phyloP scores from a whole-genome alignment of 2,329 filamentous ascomycete species.

The Fusarium dimerum region DNA sequence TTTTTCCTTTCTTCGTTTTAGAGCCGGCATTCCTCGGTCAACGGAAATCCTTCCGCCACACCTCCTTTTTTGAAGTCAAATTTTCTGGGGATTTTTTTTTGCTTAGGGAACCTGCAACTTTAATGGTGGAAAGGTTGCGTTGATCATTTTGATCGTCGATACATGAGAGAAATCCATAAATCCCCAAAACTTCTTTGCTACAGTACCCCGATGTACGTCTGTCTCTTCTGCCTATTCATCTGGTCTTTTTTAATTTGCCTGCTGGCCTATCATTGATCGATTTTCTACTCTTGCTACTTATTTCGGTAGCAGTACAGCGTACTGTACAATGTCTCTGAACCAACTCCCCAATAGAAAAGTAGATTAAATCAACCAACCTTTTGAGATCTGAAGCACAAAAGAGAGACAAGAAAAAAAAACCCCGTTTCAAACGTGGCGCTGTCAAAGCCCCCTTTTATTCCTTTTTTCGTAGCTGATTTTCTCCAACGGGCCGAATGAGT shows the following conservation, averaged over 20 bases:
- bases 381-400: not conserved
- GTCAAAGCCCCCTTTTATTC: not conserved
- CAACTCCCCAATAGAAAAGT: not conserved
- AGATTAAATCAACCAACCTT: not conserved
- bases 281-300: no score
- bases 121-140: not conserved
- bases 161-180: no score
- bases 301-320: no score
- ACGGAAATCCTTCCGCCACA: not conserved
- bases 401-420: not conserved
- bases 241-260: no score
- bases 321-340: no score
- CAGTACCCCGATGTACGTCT: no score
- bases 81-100: not conserved
- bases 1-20: not conserved
- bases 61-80: not conserved
- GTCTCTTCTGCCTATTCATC: no score
- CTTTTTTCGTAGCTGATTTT: not conserved
- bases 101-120: not conserved
- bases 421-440: not conserved
- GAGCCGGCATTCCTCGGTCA: not conserved
- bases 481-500: no score
- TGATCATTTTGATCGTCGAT: no score
- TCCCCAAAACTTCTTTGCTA: no score
- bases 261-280: no score